Conservation (phyloP, 176 grass and related monocot species). For the Eleusine coracana region DNA sequence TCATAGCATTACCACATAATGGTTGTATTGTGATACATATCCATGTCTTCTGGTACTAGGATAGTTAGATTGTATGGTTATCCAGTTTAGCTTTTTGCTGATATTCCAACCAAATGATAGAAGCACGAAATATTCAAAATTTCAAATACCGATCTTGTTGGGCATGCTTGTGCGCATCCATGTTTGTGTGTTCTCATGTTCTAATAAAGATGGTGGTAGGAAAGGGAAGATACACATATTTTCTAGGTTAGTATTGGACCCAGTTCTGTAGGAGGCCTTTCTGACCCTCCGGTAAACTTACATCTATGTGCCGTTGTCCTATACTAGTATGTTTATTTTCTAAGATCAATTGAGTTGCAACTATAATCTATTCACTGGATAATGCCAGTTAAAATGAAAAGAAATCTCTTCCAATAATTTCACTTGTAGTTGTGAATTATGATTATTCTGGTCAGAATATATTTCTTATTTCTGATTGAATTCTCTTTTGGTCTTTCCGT, state of each 20-base stretch:
- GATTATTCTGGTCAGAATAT: conserved; percentile 25
- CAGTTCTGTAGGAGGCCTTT: conserved; percentile 2
- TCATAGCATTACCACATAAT: not conserved
- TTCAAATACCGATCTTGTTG: not conserved
- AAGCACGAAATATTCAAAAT: not conserved
- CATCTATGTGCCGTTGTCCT: conserved; percentile 9
- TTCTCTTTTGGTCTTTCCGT: conserved; percentile 1
- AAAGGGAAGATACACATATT: not conserved
- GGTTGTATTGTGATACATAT: not conserved
- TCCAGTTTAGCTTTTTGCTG: not conserved
- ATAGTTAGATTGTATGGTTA: not conserved
- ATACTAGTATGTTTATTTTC: not conserved
- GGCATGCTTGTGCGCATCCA: not conserved
- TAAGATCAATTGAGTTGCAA: not conserved
- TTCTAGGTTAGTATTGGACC: conserved; percentile 1
- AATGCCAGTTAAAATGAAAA: not conserved
- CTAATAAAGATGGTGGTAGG: not conserved
- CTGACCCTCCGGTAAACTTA: not conserved
- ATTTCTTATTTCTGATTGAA: conserved; percentile 4
- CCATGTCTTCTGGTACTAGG: not conserved
- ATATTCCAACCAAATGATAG: not conserved
- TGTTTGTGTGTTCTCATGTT: not conserved
- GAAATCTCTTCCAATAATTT: not conserved
- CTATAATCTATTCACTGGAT: not conserved
- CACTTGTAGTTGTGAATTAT: not conserved